Base-by-base conservation (phyloP, 139 green algal genomes). In the Nannochloris sp. region DNA sequence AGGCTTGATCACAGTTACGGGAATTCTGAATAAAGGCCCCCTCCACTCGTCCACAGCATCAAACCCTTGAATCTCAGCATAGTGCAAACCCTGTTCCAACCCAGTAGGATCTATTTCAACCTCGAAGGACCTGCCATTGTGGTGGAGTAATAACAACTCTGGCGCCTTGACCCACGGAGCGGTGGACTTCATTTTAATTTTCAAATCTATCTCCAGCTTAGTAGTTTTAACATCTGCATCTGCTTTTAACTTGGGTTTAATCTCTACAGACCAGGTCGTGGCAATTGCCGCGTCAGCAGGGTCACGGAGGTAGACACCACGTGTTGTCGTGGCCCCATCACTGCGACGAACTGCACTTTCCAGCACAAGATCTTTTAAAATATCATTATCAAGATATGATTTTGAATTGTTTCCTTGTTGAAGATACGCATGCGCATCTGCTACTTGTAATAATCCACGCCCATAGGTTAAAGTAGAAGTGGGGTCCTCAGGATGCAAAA, bases 371-470 rank as follows among this genome's bases (percentile, higher is more conserved):
- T 86, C 80, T 47, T 9, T 46, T 34, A 65, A 4, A 9, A 54
- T 15, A 4, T 48, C 45, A 25, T 4, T 34, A 15, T 23, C 32
- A n/a, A 36, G 38, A 29, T 67, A 73, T n/a, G n/a, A n/a, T 15
- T 23, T 14, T n/a, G 60, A 61, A 33, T 42, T 46, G 55, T 65
- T 67, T 19, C 72, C 72, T 10, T 68, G 64, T 36, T 74, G 35
- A 51, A 95, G 65, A 68, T 94, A 91, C n/a, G 85, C 76, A 60
- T 82, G 89, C 0, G 87, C 89, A n/a, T 75, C 73, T 47, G 89
- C 75, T 6, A 93, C 82, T 87, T 95, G 82, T 25, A 97, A 68
- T 6, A 97, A 75, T n/a, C 90, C 90, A 0, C 73, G 61, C 31
- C 90, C 90, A 67, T 91, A 89, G 2, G 85, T 96, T 14, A 97